Conservation (phyloP, 768 basidiomycete genomes). For the Russula earlei region DNA sequence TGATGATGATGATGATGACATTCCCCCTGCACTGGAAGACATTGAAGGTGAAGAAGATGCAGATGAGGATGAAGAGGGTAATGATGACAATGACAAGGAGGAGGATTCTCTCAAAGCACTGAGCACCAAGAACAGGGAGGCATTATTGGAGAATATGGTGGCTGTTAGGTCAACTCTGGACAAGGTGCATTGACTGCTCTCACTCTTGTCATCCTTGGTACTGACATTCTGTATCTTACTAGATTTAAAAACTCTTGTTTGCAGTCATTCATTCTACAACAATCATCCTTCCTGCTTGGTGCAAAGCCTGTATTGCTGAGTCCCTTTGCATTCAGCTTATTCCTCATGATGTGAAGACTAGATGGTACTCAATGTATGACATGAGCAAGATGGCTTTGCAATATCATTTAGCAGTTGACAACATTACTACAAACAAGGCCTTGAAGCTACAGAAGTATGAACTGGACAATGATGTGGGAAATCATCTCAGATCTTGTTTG, state of each 20-base stretch:
- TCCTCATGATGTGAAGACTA: background rate
- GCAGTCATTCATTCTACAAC: background rate
- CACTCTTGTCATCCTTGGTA: background rate
- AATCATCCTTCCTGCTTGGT: background rate
- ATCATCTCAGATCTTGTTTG: too few species aligned
- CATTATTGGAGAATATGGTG: background rate
- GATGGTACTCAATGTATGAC: background rate
- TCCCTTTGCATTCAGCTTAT: background rate
- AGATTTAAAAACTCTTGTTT: background rate
- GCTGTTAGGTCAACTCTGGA: background rate
- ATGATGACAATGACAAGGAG: background rate
- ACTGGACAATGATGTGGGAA: too few species aligned
- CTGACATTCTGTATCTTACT: background rate
- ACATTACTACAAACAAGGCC: background rate
- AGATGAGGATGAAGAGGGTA: too few species aligned
- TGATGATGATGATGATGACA: too few species aligned
- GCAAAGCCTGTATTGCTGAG: background rate
- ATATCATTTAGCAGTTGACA: background rate
- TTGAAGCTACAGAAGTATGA: background rate
- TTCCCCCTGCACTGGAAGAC: too few species aligned
- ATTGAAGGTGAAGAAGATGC: too few species aligned
- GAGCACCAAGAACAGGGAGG: background rate
- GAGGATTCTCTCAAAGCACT: background rate
- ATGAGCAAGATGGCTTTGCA: background rate
- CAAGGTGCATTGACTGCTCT: background rate